Base-by-base conservation (phyloP, 208 protist species). In the Vickermania ingenoplastis region DNA sequence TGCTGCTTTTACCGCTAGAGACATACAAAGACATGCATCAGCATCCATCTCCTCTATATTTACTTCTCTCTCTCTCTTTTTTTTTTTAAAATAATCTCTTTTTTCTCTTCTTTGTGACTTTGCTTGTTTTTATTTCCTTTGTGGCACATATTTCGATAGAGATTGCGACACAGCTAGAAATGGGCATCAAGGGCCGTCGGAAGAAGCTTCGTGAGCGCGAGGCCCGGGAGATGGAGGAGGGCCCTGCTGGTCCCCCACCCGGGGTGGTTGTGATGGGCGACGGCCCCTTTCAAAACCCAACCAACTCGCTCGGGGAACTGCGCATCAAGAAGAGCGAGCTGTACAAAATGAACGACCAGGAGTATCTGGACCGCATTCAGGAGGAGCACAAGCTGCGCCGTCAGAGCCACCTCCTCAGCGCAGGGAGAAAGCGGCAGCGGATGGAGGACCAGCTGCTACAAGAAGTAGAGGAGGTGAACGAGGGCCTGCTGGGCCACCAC, bases 301-400 rank as follows among this genome's bases (percentile, higher is more conserved):
- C 81, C 25, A 69, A 86, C 57, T 64, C 76, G 13, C 45, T 69
- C 41, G 80, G 78, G 1, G 28, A 69, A 7, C 53, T 90, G 50
- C 74, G 69, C 53, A 81, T 94, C 65, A 94, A 91, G 61, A 90
- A 91, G 55, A 91, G 73, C 28, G 83, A 94, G 28, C 73, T 86
- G 31, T 94, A 79, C 70, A 81, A 80, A 30, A 80, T 94, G 73
- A 74, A 83, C 25, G 87, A 94, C 55, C 61, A 74, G 69, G 77
- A 86, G 22, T 86, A 90, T 54, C 69, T 94, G 21, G 87, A 94
- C 17, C 71, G 77, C 41, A 67, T 89, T 53, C 74, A 75, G 28
- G 83, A 94, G 52, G 80, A 94, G 59, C 87, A 91, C 56, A 61
- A 61, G 29, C 61, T 65, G 21, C 83, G 86, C 17, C 73, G 75